These are phyloP conservation scores for Raphanus hybrid DNA, from an alignment of 441 rosid species.

Conservation along the genomic window DNA sequence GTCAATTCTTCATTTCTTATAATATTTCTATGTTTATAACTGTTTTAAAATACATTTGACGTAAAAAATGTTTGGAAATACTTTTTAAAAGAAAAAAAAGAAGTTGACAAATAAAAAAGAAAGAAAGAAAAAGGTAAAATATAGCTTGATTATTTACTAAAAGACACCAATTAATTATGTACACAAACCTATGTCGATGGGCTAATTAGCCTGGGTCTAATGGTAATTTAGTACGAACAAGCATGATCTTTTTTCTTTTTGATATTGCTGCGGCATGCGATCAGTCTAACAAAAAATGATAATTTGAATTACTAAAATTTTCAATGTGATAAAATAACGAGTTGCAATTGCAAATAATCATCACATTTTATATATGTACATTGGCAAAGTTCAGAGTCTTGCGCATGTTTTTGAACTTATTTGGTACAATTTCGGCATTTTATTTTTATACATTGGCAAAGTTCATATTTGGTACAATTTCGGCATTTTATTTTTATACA, in stretches of 20 bases:
- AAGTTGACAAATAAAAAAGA: background rate
- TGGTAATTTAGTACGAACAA: background rate
- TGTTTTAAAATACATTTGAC: background rate
- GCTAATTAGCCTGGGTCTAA: background rate
- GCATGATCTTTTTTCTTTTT: too few species aligned
- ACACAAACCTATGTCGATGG: background rate
- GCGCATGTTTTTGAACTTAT: too few species aligned
- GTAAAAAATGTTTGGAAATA: background rate
- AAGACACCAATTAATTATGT: background rate
- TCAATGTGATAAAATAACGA: background rate
- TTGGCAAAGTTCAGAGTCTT: too few species aligned
- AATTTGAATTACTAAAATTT: background rate
- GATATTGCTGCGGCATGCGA: too few species aligned
- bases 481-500: too few species aligned
- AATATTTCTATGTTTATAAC: too few species aligned
- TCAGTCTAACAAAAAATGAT: background rate
- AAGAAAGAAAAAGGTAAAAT: background rate
- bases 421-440: too few species aligned
- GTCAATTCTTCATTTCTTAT: background rate
- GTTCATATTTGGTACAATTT: too few species aligned
- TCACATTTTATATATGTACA: too few species aligned
- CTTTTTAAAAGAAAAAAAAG: too few species aligned
- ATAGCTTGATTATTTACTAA: background rate
- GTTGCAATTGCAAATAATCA: background rate
- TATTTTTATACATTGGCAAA: too few species aligned